Conservation (phyloP, 352 stramenopile genomes). For the Globisporangium okanoganense region DNA sequence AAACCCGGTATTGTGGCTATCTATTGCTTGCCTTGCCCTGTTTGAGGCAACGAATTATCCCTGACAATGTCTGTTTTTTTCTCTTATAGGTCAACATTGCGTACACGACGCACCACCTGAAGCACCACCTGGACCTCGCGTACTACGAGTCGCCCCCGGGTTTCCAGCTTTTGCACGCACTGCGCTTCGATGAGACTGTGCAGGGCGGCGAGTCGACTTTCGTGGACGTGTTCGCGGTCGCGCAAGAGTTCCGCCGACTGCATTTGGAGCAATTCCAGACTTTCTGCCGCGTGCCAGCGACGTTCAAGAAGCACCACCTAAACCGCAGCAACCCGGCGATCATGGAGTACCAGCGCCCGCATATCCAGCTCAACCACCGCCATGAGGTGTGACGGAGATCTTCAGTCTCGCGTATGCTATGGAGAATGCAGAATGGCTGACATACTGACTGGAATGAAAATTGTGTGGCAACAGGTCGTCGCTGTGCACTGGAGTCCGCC, state of each 20-base stretch:
- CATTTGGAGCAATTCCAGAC: conserved; percentile 72
- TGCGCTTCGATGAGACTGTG: conserved; percentile 85
- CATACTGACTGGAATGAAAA: not conserved
- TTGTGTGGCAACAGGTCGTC: conserved; percentile 47
- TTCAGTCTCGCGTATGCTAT: not conserved
- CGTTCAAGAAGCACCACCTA: conserved; percentile 93
- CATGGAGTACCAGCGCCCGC: conserved; percentile 93
- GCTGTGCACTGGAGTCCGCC: conserved; percentile 92
- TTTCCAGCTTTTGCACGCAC: conserved; percentile 93
- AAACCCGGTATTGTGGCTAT: conserved; percentile 44
- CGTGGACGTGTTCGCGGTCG: conserved; percentile 78
- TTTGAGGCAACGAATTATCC: not conserved
- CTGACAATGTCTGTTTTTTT: not conserved
- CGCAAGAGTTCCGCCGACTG: conserved; percentile 56
- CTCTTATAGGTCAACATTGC: conserved; percentile 89
- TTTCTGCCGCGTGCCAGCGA: conserved; percentile 85
- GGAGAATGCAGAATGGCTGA: not conserved
- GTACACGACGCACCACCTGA: conserved; percentile 89
- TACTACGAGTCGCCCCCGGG: conserved; percentile 97
- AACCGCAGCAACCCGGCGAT: conserved; percentile 83
- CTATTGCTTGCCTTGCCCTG: not conserved
- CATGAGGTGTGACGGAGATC: conserved; percentile 39
- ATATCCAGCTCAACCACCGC: conserved; percentile 88
- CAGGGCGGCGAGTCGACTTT: conserved; percentile 83
- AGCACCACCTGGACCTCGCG: conserved; percentile 93